phyloP scores from a whole-genome alignment of 768 basidiomycete species.

The Clitopilus passeckerianus region DNA sequence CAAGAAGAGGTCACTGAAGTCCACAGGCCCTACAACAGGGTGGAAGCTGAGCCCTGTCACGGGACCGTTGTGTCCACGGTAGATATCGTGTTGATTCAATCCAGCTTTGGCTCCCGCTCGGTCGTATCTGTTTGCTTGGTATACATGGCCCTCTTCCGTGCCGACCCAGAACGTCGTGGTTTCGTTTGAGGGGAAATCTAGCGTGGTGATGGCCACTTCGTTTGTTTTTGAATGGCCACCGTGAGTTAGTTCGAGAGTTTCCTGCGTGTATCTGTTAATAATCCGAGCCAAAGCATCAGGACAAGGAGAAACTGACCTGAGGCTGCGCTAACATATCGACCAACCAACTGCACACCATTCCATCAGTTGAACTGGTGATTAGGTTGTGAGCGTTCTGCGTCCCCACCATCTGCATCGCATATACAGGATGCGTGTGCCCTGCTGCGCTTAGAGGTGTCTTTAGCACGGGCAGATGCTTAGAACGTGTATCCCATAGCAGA shows the following conservation, averaged over 20 bases:
- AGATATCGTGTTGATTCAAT: conserved; percentile 87
- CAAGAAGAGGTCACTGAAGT: conserved; percentile 94
- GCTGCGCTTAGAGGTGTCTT: conserved; percentile 96
- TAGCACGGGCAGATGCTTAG: conserved; percentile 91
- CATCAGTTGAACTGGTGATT: conserved; percentile 95
- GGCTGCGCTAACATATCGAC: conserved; percentile 99
- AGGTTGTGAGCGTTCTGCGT: conserved; percentile 98
- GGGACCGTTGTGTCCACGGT: conserved; percentile 89
- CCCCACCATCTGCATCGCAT: conserved; percentile 97
- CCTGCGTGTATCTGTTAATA: conserved; percentile 37
- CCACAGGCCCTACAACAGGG: conserved; percentile 84
- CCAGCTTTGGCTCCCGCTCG: conserved; percentile 97
- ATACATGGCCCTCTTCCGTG: conserved; percentile 96
- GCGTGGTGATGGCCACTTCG: conserved; percentile 89
- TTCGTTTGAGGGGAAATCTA: conserved; percentile 95
- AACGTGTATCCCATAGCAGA: conserved; percentile 95
- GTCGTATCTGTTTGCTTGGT: conserved; percentile 95
- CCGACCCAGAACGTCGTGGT: conserved; percentile 97
- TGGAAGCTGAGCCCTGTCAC: conserved; percentile 96
- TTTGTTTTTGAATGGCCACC: conserved; percentile 94
- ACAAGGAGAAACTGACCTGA: conserved; percentile 49
- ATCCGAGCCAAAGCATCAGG: neutral
- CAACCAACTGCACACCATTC: conserved; percentile 95
- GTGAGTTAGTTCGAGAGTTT: conserved; percentile 88
- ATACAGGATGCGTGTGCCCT: conserved; percentile 98